Evolutionary conservation across 2,329 filamentous ascomycete genomes (phyloP).

Genomic region (Xylaria polymorpha): DNA sequence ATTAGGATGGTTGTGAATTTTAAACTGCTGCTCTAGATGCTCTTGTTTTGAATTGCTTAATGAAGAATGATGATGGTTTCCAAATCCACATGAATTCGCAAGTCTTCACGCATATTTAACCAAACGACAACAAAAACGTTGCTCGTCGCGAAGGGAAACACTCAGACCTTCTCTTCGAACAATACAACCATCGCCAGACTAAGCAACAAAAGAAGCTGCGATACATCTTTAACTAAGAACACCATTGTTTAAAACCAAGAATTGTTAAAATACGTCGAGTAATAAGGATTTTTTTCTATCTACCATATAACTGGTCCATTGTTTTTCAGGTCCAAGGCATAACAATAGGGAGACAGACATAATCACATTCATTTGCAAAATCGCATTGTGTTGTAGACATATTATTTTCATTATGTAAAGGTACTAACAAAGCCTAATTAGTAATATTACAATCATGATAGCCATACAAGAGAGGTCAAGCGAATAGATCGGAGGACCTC

Average conservation of each 20-base stretch:
- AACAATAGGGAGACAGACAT: neutral
- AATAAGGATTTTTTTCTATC: neutral
- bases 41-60: conserved; percentile 6
- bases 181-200: neutral
- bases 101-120: neutral
- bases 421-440: conserved; percentile 22
- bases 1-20: neutral
- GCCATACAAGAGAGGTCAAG: neutral
- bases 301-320: conserved; percentile 3
- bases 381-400: neutral
- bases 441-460: conserved; percentile 22
- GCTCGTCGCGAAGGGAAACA: neutral
- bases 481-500: neutral
- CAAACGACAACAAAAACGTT: neutral
- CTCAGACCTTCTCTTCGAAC: neutral
- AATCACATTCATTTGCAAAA: conserved; percentile 5
- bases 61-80: neutral
- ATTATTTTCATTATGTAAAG: conserved; percentile 33
- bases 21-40: conserved; percentile 15
- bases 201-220: neutral
- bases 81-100: neutral
- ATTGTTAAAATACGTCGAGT: conserved; percentile 2
- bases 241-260: conserved; percentile 1
- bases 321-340: neutral
- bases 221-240: neutral